phyloP scores from a whole-genome alignment of 768 basidiomycete species.

The Coprinopsis strossmayeri region DNA sequence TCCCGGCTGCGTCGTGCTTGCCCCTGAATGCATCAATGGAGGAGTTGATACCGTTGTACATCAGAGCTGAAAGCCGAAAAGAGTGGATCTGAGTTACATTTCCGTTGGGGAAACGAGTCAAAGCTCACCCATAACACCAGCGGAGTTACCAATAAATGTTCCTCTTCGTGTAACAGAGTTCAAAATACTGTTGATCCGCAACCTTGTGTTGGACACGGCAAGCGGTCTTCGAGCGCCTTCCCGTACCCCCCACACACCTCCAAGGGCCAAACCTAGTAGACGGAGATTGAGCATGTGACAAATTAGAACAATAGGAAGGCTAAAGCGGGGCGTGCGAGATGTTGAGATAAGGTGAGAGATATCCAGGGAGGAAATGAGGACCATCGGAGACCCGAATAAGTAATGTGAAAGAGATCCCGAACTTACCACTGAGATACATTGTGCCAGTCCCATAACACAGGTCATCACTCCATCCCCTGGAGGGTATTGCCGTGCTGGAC shows the following conservation, averaged over 20 bases:
- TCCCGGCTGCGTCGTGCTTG: constrained; percentile 85
- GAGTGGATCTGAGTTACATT: constrained; percentile 27
- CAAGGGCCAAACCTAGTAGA: constrained; percentile 84
- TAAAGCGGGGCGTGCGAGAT: constrained; percentile 50
- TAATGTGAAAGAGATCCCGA: constrained; percentile 54
- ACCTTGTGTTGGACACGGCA: constrained; percentile 75
- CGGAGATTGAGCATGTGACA: constrained; percentile 71
- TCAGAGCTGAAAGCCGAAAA: constrained; percentile 63
- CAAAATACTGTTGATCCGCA: constrained; percentile 94
- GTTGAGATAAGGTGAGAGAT: constrained; percentile 66
- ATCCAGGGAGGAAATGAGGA: constrained; percentile 40
- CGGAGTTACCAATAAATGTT: constrained; percentile 96
- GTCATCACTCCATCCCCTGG: constrained; percentile 98
- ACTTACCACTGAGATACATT: constrained; percentile 95
- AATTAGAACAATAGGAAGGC: constrained; percentile 72
- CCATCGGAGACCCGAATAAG: constrained; percentile 41
- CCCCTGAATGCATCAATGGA: constrained; percentile 85
- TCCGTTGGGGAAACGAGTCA: constrained; percentile 21
- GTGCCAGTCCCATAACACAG: constrained; percentile 98
- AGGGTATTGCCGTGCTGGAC: constrained; percentile 84
- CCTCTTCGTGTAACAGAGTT: constrained; percentile 97
- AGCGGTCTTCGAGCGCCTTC: constrained; percentile 88
- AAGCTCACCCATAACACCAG: constrained; percentile 89
- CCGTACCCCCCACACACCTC: constrained; percentile 92
- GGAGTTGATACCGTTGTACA: constrained; percentile 96